A percentile compares a stretch with the other conserved stretches of the same genome.
Evolutionary conservation across 106 monocot genomes (phyloP).

Genomic region (Phalaenopsis equestris): DNA sequence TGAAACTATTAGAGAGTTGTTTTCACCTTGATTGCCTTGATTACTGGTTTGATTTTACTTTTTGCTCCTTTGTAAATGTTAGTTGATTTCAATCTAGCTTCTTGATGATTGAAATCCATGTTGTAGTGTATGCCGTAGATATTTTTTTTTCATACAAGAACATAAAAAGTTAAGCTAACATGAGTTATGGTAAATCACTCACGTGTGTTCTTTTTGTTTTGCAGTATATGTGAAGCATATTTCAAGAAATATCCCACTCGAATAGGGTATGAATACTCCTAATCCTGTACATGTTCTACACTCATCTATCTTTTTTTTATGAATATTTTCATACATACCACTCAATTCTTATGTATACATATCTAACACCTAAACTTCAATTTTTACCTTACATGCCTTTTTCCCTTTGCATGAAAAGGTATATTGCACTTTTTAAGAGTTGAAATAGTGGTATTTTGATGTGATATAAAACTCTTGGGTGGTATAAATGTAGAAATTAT

Average conservation of each 20-base stretch:
- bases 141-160: background rate
- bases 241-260: slow-evolving; percentile 87
- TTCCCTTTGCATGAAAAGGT: no score
- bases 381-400: no score
- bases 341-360: no score
- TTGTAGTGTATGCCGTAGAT: background rate
- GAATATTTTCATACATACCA: no score
- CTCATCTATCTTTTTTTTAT: background rate
- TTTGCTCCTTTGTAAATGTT: background rate
- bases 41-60: background rate
- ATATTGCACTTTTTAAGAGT: no score
- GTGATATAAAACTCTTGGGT: no score
- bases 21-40: background rate
- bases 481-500: no score
- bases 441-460: no score
- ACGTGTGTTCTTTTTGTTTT: slow-evolving; percentile 9
- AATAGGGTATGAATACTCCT: slow-evolving; percentile 58
- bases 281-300: background rate
- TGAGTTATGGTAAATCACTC: background rate
- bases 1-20: background rate
- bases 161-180: background rate
- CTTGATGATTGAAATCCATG: background rate
- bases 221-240: slow-evolving; percentile 98
- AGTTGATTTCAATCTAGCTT: background rate
- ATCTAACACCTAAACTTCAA: no score